Conservation (phyloP, 1,284 basidiomycete genomes). For the Puccinia horiana region DNA sequence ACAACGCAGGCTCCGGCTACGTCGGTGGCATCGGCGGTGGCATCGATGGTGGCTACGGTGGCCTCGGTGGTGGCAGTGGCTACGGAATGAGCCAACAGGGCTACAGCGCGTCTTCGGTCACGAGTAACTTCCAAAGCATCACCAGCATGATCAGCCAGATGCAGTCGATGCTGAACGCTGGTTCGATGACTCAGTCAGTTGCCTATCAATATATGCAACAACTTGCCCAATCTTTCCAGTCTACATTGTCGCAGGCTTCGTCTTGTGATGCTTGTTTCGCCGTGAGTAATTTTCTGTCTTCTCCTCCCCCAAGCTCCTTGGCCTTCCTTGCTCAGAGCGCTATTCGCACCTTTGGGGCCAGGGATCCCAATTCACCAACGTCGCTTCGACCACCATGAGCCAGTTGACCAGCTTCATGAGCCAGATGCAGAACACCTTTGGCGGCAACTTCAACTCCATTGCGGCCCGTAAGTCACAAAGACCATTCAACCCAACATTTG, state of each 20-base stretch:
- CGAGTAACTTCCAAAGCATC: neutral
- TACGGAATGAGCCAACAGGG: neutral
- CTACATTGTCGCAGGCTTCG: neutral
- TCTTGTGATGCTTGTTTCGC: neutral
- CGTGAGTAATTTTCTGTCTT: neutral
- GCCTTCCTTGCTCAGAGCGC: neutral
- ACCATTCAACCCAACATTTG: neutral
- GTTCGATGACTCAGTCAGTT: neutral
- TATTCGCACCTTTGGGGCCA: neutral
- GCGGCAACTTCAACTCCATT: neutral
- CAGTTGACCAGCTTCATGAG: neutral
- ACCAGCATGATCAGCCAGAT: neutral
- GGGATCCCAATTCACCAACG: neutral
- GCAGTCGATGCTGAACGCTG: neutral
- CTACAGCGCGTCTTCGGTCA: neutral
- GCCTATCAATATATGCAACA: neutral
- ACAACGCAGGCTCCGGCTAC: neutral
- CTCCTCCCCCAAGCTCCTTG: no score
- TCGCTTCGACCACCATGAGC: neutral
- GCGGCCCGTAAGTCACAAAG: neutral
- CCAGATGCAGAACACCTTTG: neutral
- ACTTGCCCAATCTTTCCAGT: neutral
- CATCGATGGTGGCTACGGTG: no score
- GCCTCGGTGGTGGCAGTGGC: no score
- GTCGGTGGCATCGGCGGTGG: neutral